Percentiles rank a stretch among this genome's conserved stretches.
Conservation (phyloP, 257 asterid genomes). For the Agastache rugosa region DNA sequence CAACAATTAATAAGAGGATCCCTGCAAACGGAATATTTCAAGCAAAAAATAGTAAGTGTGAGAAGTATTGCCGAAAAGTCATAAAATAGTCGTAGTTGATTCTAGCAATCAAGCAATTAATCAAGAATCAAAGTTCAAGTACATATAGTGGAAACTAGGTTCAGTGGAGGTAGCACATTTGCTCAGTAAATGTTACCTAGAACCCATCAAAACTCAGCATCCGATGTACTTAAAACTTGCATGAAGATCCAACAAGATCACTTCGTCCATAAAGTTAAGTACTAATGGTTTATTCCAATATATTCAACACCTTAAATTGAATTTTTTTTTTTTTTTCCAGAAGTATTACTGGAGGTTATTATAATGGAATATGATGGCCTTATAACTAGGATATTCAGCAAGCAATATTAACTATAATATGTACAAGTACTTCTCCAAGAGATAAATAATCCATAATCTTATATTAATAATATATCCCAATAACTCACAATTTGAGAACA, state of each 20-base stretch:
- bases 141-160: constrained; percentile 12
- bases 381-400: background rate
- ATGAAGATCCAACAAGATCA: constrained; percentile 4
- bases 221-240: constrained; percentile 2
- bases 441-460: background rate
- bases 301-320: background rate
- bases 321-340: too few relatives aligned
- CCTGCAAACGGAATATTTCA: constrained; percentile 51
- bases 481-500: background rate
- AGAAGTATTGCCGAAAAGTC: constrained; percentile 20
- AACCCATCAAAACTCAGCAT: constrained; percentile 21
- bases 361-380: background rate
- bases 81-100: background rate
- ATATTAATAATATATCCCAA: background rate
- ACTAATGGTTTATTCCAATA: background rate
- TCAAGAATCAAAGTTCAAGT: constrained; percentile 7
- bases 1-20: constrained; percentile 89
- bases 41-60: constrained; percentile 22
- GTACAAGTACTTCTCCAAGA: background rate
- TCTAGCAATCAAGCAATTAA: constrained; percentile 8
- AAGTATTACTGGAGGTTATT: too few relatives aligned
- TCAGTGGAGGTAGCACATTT: constrained; percentile 4
- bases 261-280: background rate
- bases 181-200: constrained; percentile 7
- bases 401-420: background rate